Evolutionary conservation across 257 asterid species (phyloP), one percentile per base, ranked within the genome.

Genomic region (Solanum peruvianum): DNA sequence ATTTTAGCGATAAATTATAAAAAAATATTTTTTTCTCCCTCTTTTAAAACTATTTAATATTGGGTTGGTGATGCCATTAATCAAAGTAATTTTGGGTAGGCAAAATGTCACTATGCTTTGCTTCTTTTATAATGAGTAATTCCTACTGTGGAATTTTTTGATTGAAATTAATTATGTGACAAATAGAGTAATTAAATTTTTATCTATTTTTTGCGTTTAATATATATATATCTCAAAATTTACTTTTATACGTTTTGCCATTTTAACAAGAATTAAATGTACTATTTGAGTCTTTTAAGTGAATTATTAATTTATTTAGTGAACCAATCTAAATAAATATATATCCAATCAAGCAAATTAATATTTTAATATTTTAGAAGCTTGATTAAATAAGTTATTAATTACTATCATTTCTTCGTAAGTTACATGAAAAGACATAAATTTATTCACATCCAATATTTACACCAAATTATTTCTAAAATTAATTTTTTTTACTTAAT

Each of bases 81-180:
- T 49, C 69, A 49, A 47, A 81, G 21, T 47, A 49, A 16, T 81
- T 81, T 31, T 81, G 44, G 69, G 69, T 49, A 41, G 31, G 31
- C 42, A 81, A 81, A 56, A 29, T 52, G 45, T 81, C 69, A 49
- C 20, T 81, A 16, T 47, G 33, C 12, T 49, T 33, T 81, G 45
- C 44, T 49, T 27, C 27, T 81, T 49, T 31, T 69, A 49, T 49
- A 49, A 60, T 49, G 69, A 81, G 85, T 18, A 80, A 81, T 47
- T 47, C 85, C 85, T 29, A 81, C 29, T 49, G 45, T 81, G 85
- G 85, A 49, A 49, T 49, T 0, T 29, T 49, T 81, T 49, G 4
- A 47, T 81, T 47, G 44, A 81, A 80, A 81, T 49, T 49, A 81
- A 31, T 49, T 81, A 80, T 80, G 45, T 81, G 7, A 29, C 64